Evolutionary conservation across 306 rosid species (phyloP), one percentile per base, ranked within the genome.

Genomic region (Lathyrus oleraceus): DNA sequence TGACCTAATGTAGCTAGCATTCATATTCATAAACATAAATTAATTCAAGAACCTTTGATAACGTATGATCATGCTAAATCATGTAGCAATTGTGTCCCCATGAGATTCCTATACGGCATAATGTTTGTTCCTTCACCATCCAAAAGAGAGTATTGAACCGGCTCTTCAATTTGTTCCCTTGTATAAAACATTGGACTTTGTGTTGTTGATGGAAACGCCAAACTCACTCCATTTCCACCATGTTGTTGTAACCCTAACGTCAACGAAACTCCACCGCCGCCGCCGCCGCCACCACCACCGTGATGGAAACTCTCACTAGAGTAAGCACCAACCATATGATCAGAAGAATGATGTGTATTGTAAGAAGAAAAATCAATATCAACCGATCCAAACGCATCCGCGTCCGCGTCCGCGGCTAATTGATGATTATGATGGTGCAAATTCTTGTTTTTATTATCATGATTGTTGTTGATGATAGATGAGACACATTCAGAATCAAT

Each of bases 181-280:
- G 82, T 35, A 74, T 76, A 90, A 44, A 82, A 90, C 32, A 87
- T 62, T 12, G 23, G 89, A 84, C 53, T 66, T 67, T 54, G 86
- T 61, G 12, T 21, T 1, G 84, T 67, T 2, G 89, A 39, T 0
- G 91, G 76, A 70, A 87, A 85, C 6, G 94, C 94, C 12, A 87
- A 69, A 71, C 86, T 85, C 81, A 82, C 94, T 16, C 89, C 88
- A 11, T 32, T 82, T 9, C 82, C 73, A 5, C 83, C 96, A 23
- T 89, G 95, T 25, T 89, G 97, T 39, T 92, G 96, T 72, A 92
- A 81, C 87, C 97, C 97, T 81, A 92, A 77, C 8, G 97, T 92
- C 87, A 92, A 78, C 1, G 97, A 92, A 54, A 92, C 96, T 0
- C 95, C 88, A 0, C 93, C 78, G 0, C 90, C 81, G 1, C 78